Evolutionary conservation across 768 basidiomycete species (phyloP), one percentile per base, ranked within the genome.

Genomic region (Calocybe cyanea): DNA sequence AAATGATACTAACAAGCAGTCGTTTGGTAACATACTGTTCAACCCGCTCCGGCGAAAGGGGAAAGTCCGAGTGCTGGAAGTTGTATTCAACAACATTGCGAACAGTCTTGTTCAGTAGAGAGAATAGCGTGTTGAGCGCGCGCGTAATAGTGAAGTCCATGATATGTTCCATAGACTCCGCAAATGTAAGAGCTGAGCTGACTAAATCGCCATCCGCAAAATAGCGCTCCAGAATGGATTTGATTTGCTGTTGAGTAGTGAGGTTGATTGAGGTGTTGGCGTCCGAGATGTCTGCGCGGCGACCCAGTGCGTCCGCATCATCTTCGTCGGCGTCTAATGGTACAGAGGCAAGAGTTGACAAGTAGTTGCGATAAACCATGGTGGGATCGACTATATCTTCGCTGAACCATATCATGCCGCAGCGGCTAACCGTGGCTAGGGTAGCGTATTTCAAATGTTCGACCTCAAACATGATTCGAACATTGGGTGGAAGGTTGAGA

Each of bases 401-500:
- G 62, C 93, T 97, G 71, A 99, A 99, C 96, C 96, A 99, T 57
- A 99, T 95, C 96, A 99, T 99, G 63, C 96, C 96, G 60, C 96
- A 99, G 45, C 96, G 94, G 80, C 92, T 96, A 74, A 99, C 96
- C 20, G 96, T 99, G 13, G 96, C 96, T 43, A 88, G 82, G 3
- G 96, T 99, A 0, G 96, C 96, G 63, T 95, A 99, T 57, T 85
- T 87, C 54, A 99, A 79, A 63, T 96, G 92, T 63, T 98, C 96
- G 46, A 98, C 96, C 63, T 99, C 96, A 62, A 99, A 98, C 92
- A 99, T 95, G 64, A 99, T 94, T 43, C 96, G 86, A 18, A 99
- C 93, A 59, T 98, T 98, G 2, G 92, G 80, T 1, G 96, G 96
- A 19, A 99, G 76, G 61, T 93, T 97, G 46, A 99, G 83, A 52